Evolutionary conservation across 2,329 filamentous ascomycete species (phyloP), one percentile per base, ranked within the genome.

Genomic region (Monosporascus sp.): DNA sequence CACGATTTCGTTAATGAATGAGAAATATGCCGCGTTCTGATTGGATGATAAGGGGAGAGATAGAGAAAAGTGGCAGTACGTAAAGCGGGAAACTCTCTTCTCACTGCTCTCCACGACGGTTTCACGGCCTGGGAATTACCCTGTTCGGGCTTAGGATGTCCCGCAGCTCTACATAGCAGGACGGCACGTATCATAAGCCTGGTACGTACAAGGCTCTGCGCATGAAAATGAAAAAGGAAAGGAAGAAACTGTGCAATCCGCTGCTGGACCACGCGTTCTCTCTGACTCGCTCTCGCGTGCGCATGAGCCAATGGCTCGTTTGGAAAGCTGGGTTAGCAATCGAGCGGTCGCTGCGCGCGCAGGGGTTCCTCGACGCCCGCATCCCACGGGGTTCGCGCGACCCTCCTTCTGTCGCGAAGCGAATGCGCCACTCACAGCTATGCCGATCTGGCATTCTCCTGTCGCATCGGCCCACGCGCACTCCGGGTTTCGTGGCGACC

Each of bases 1-100:
- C 54, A 48, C 59, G 53, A 62, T 61, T 60, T 58, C 52, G 52
- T 59, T 46, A 56, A 55, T 49, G 53, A 57, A 62, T 62, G 60
- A 62, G 57, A 61, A 62, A 62, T 61, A 54, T 47, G 49, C 50
- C 15, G 44, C 9, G 15, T 36, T 36, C 54, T 60, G 39, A 62
- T 62, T 62, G 60, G 60, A 31, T 27, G 39, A 50, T 18, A 49
- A 22, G 20, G 35, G 3, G 45, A 54, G 35, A 60, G 60, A 61
- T 61, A 61, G 60, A 57, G 50, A 46, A 31, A 46, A n/a, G 43
- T 0, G 3, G 15, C 5, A 35, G 31, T 11, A 2, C 9, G 11
- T 14, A 14, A 31, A 11, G 27, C 14, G 27, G 9, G 27, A 14
- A 31, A 14, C 9, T 9, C 31, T 4, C 4, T 35, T 35, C 31